These are phyloP conservation scores for Adansonia grandidieri DNA, from an alignment of 441 rosid genomes.

Conservation along the genomic window DNA sequence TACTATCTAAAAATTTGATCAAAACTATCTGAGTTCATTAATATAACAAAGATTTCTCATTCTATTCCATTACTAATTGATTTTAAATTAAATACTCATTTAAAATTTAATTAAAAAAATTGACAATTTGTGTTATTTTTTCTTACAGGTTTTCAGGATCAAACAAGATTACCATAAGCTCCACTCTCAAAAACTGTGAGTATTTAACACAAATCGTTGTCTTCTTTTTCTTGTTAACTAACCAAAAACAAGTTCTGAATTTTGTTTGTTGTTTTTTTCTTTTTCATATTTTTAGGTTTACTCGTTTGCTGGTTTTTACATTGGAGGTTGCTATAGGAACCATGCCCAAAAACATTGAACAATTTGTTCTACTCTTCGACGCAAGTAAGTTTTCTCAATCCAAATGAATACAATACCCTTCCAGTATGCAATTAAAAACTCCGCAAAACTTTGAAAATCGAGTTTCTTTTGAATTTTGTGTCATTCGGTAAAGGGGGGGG, in stretches of 20 bases:
- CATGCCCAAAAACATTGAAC: slow-evolving; percentile 76
- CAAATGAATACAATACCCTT: slow-evolving; percentile 25
- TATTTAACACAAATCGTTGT: neutral
- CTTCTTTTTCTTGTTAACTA: neutral
- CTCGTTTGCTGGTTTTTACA: slow-evolving; percentile 86
- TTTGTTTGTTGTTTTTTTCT: neutral
- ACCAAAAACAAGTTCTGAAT: neutral
- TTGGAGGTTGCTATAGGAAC: slow-evolving; percentile 81
- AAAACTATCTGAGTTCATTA: too few relatives aligned
- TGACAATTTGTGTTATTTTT: neutral
- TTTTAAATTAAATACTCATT: too few relatives aligned
- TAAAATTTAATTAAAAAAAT: too few relatives aligned
- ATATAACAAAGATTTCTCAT: too few relatives aligned
- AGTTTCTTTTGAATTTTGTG: slow-evolving; percentile 11
- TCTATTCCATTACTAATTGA: too few relatives aligned
- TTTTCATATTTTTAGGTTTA: slow-evolving; percentile 36
- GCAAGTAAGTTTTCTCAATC: slow-evolving; percentile 67
- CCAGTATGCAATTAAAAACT: neutral
- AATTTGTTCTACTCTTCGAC: slow-evolving; percentile 81
- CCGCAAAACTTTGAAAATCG: neutral
- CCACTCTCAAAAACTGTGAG: slow-evolving; percentile 83
- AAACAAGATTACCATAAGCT: slow-evolving; percentile 89
- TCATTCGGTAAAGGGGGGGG: too few relatives aligned
- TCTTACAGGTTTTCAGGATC: slow-evolving; percentile 72
- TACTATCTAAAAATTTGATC: too few relatives aligned